Evolutionary conservation across 345 rosid genomes (phyloP).

Genomic region (Cardamine chenopodiifolia): DNA sequence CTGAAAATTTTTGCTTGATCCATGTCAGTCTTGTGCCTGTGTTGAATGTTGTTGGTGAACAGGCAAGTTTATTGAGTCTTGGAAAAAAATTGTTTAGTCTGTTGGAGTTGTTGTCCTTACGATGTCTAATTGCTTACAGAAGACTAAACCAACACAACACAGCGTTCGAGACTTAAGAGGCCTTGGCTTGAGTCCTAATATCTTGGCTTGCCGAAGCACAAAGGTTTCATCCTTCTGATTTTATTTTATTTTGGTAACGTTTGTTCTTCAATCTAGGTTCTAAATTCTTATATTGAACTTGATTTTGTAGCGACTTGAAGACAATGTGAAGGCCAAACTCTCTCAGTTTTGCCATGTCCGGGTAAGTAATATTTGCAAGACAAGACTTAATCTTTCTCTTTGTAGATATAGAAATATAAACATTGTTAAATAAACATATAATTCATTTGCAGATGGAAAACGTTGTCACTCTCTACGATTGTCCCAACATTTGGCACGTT

Average conservation of each 20-base stretch:
- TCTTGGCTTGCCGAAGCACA: conserved; percentile 93
- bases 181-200: conserved; percentile 83
- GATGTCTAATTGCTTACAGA: conserved; percentile 48
- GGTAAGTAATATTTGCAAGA: conserved; percentile 50
- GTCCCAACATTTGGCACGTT: conserved; percentile 95
- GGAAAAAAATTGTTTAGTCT: not conserved
- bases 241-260: not conserved
- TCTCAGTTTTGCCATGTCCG: conserved; percentile 91
- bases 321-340: conserved; percentile 79
- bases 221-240: conserved; percentile 47
- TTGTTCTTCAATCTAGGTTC: not conserved
- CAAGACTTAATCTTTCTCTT: not conserved
- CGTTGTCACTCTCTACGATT: conserved; percentile 80
- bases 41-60: conserved; percentile 94
- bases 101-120: conserved; percentile 9
- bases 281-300: conserved; percentile 31
- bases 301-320: conserved; percentile 76
- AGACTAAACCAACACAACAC: conserved; percentile 99
- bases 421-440: not conserved
- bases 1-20: conserved; percentile 88
- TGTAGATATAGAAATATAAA: conserved; percentile 14
- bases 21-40: conserved; percentile 99
- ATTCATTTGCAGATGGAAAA: conserved; percentile 64
- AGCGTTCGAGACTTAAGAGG: conserved; percentile 87
- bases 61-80: conserved; percentile 52